Evolutionary conservation across 192 early-diverging fungal species (phyloP).

Genomic region (Piromyces finnis): DNA sequence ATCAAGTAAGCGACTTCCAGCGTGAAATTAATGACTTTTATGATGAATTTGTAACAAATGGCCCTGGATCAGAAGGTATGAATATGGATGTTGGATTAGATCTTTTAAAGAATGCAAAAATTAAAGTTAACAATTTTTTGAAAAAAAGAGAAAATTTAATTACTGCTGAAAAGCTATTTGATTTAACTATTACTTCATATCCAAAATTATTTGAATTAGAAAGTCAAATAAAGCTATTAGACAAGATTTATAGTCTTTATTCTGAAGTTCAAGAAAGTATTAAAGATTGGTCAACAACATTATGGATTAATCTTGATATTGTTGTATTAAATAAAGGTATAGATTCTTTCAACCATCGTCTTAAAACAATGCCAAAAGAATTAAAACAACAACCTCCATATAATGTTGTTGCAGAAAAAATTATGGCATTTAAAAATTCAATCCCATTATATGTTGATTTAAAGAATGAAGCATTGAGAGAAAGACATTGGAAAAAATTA

Average conservation of each 20-base stretch:
- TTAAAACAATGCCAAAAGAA: conserved; percentile 36
- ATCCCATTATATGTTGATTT: conserved; percentile 21
- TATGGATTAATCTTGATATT: conserved; percentile 44
- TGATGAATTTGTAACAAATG: conserved; percentile 29
- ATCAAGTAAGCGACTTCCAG: conserved; percentile 32
- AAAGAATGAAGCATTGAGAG: not conserved
- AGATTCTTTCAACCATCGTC: conserved; percentile 18
- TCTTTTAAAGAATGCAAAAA: conserved; percentile 27
- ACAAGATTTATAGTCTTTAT: conserved; percentile 32
- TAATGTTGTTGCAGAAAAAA: conserved; percentile 44
- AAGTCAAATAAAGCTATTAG: conserved; percentile 12
- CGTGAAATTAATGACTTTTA: conserved; percentile 21
- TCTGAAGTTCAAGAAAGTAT: conserved; percentile 36
- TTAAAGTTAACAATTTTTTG: conserved; percentile 15
- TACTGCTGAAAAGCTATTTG: conserved; percentile 37
- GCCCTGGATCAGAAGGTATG: conserved; percentile 24
- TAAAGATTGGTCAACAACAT: conserved; percentile 32
- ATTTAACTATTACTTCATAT: conserved; percentile 35
- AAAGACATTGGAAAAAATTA: not conserved
- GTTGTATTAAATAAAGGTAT: conserved; percentile 36
- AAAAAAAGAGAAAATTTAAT: conserved; percentile 25
- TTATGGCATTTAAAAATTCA: conserved; percentile 38
- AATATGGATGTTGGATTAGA: conserved; percentile 33
- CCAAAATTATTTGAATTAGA: conserved; percentile 40
- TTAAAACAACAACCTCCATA: conserved; percentile 40